Evolutionary conservation across 176 grass and related monocot species (phyloP), one percentile per base, ranked within the genome.

Genomic region (Secale cereale): DNA sequence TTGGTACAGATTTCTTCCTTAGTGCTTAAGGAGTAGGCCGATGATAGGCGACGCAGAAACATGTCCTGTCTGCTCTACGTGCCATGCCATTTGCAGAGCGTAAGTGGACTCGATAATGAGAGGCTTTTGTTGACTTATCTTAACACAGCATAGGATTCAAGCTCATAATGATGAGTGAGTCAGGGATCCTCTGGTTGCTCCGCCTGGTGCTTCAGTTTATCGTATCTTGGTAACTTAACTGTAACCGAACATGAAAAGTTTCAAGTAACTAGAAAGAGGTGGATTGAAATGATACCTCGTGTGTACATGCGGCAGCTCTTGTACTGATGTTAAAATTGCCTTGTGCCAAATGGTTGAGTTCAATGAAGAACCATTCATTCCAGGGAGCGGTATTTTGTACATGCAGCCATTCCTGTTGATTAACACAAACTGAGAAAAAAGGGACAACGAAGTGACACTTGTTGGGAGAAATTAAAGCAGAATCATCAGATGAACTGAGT

Each of bases 1-100:
- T 87, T 79, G 15, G 88, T 64, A 82, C 29, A 85, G 54, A 86
- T 89, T 76, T 90, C 84, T 83, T 86, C 35, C 88, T 90, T 87
- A 83, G 88, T 87, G 88, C 67, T 83, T 79, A 90, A 87, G 88
- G 88, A 87, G 67, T 90, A 79, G 80, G 80, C 74, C 28, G 84
- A 22, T 79, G 40, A 74, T 73, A 86, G 41, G 79, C 40, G 43
- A 78, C 36, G 84, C 66, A 86, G 65, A 84, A 86, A 78, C 36
- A 82, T 71, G 74, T 86, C 79, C 57, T 82, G 73, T 78, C 78
- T 78, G 73, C 31, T 82, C 71, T 63, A 66, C 62, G 76, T 77
- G 78, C 28, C 29, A 76, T 69, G 77, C 78, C 78, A 82, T 78
- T 82, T 82, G 70, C 41, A 82, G 48, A 67, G 28, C 70, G 33